Conservation (phyloP, 2,329 filamentous ascomycete genomes). For the Talaromyces sp. region DNA sequence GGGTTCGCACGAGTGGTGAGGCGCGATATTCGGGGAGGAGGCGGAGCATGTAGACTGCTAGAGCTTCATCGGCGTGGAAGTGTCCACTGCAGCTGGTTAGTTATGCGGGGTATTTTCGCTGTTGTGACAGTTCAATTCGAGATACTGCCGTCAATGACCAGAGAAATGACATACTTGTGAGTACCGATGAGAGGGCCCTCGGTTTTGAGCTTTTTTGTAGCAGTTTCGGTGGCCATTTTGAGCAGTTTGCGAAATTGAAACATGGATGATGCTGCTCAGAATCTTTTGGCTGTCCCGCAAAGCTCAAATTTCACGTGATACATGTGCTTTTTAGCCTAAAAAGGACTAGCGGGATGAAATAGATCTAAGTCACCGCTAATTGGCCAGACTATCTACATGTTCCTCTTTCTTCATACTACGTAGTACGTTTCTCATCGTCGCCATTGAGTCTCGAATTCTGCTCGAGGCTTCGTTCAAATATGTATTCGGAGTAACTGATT, state of each 20-base stretch:
- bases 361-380: background rate
- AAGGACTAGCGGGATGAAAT: background rate
- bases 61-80: slow-evolving; percentile 97
- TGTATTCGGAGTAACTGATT: no score
- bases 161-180: slow-evolving; percentile 60
- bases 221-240: slow-evolving; percentile 64
- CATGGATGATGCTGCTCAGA: slow-evolving; percentile 6
- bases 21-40: slow-evolving; percentile 75
- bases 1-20: slow-evolving; percentile 76
- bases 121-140: background rate
- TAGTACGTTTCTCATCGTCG: no score
- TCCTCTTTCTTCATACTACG: no score
- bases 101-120: slow-evolving; percentile 13
- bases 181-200: slow-evolving; percentile 74
- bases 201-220: slow-evolving; percentile 81
- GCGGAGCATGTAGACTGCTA: slow-evolving; percentile 93
- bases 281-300: background rate
- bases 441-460: no score
- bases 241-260: slow-evolving; percentile 40
- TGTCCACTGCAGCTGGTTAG: slow-evolving; percentile 60
- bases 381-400: background rate
- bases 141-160: background rate
- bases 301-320: background rate
- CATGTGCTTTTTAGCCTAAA: background rate
- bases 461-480: no score